These are phyloP conservation scores for Erythrophleum fordii DNA, from an alignment of 306 rosid species.

Conservation along the genomic window DNA sequence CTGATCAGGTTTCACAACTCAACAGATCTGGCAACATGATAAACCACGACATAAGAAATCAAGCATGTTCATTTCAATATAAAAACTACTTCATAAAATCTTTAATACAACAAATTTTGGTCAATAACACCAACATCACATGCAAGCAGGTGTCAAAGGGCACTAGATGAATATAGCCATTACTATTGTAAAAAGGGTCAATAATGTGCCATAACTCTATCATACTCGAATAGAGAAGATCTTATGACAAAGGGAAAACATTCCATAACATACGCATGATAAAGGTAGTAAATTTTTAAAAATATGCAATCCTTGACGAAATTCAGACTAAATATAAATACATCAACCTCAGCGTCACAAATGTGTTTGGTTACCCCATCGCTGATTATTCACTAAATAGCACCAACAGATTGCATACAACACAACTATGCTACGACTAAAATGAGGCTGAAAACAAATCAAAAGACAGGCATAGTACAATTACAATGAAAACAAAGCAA, in stretches of 20 bases:
- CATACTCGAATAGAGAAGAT: no score
- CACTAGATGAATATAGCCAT: background rate
- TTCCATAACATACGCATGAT: background rate
- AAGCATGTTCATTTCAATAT: background rate
- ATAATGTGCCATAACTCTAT: no score
- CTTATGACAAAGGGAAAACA: background rate
- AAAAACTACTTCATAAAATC: background rate
- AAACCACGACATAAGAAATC: conserved; percentile 24
- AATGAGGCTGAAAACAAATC: no score
- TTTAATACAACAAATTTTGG: no score
- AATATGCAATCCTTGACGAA: no score
- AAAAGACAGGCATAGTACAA: background rate
- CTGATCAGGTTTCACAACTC: background rate
- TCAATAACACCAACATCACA: no score
- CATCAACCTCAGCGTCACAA: background rate
- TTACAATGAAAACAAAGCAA: no score
- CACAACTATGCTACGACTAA: no score
- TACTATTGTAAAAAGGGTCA: no score
- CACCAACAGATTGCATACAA: background rate
- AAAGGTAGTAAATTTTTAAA: background rate
- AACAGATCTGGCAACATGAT: conserved; percentile 1
- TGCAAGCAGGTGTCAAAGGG: conserved; percentile 16
- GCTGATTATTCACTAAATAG: conserved; percentile 16
- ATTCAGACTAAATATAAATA: background rate
- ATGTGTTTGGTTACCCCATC: background rate